phyloP scores from a whole-genome alignment of 306 rosid genomes.

The Vigna reflexopilosa region DNA sequence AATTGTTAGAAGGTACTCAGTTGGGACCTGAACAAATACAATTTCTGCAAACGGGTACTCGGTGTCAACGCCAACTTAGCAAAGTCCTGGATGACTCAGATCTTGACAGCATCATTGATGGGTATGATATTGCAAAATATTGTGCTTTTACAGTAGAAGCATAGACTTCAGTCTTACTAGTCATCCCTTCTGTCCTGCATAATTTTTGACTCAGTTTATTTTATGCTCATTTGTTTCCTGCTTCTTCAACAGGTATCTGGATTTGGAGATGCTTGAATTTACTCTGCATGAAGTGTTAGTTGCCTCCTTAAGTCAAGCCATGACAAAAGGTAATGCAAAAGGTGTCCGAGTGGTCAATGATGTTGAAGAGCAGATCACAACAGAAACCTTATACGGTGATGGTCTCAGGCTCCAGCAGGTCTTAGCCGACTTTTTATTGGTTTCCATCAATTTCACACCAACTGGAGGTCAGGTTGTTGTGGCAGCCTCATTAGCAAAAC shows the following conservation, averaged over 20 bases:
- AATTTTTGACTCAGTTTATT: background rate
- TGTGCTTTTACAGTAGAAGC: background rate
- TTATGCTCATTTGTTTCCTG: no score
- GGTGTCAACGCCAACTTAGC: slow-evolving; percentile 79
- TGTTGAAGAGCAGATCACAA: slow-evolving; percentile 56
- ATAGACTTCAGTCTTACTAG: background rate
- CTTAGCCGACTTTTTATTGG: slow-evolving; percentile 67
- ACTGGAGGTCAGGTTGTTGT: slow-evolving; percentile 66
- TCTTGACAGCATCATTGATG: slow-evolving; percentile 76
- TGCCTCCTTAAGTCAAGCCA: slow-evolving; percentile 71
- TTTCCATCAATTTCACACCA: slow-evolving; percentile 62
- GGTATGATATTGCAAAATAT: slow-evolving; percentile 55
- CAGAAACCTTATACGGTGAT: slow-evolving; percentile 70
- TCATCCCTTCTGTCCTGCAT: slow-evolving; percentile 1
- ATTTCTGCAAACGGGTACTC: slow-evolving; percentile 64
- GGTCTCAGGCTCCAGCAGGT: slow-evolving; percentile 80
- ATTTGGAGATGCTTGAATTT: slow-evolving; percentile 83
- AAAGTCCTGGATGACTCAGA: slow-evolving; percentile 82
- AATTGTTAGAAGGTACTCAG: slow-evolving; percentile 70
- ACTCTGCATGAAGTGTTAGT: slow-evolving; percentile 68
- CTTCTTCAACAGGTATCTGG: slow-evolving; percentile 54
- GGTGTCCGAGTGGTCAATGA: slow-evolving; percentile 61
- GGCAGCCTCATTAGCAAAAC: slow-evolving; percentile 60
- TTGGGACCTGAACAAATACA: slow-evolving; percentile 66
- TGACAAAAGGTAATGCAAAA: slow-evolving; percentile 59